Evolutionary conservation across 805 yeast genomes (phyloP).

Genomic region (Ogataea polymorpha): DNA sequence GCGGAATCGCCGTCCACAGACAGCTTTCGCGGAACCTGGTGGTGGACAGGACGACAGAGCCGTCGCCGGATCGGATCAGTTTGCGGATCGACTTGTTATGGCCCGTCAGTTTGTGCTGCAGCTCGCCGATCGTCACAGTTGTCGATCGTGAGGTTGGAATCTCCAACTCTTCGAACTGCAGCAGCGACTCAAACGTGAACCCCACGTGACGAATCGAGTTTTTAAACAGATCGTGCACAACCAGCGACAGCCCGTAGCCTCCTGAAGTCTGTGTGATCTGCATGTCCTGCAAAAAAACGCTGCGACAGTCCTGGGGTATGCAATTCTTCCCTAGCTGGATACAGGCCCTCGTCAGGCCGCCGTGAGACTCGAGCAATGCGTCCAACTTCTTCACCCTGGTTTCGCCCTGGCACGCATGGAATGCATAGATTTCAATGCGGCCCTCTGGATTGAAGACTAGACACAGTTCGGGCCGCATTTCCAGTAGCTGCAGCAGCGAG

Average conservation of each 20-base stretch:
- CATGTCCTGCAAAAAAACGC: conserved; percentile 26
- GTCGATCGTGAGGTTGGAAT: neutral
- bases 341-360: conserved; percentile 14
- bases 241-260: conserved; percentile 34
- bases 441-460: conserved; percentile 43
- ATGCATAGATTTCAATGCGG: conserved; percentile 39
- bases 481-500: conserved; percentile 26
- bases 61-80: conserved; percentile 64
- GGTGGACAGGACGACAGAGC: conserved; percentile 54
- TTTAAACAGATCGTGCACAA: conserved; percentile 43
- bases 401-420: conserved; percentile 48
- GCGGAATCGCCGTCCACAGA: conserved; percentile 51
- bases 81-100: conserved; percentile 76
- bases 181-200: conserved; percentile 28
- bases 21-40: conserved; percentile 62
- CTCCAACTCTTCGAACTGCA: conserved; percentile 22
- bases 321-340: conserved; percentile 27
- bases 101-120: conserved; percentile 71
- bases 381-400: conserved; percentile 40
- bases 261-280: conserved; percentile 12
- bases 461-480: conserved; percentile 37
- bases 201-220: conserved; percentile 36
- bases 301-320: conserved; percentile 29
- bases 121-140: conserved; percentile 23
- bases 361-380: conserved; percentile 16